Base-by-base conservation (phyloP, 768 basidiomycete species). In the Lentinula guzmanii region DNA sequence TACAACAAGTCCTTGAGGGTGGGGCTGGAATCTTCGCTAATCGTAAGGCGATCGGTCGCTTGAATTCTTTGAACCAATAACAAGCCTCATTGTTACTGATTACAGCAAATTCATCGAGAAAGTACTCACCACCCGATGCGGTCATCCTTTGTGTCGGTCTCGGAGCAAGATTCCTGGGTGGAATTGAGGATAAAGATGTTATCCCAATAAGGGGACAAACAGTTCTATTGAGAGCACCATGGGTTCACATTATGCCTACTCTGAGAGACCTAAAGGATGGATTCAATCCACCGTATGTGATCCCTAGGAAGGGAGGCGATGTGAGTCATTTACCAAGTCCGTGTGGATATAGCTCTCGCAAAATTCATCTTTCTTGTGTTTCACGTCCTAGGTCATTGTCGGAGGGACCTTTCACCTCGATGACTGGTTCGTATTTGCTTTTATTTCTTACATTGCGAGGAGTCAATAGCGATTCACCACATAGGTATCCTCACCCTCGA, bases 201-300 rank as follows among this genome's bases (percentile, higher is more conserved):
- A 85, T 83, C 69, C 92, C 94, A 0, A 82, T 94, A 64, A 80
- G 93, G 48, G 94, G 94, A 7, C 95, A 96, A 74, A 88, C 91
- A 0, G 85, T 95, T 8, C 70, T 94, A 16, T 77, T 95, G 21
- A 72, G 82, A 42, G 90, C 91, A 2, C 87, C 90, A 0, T 80
- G 82, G 74, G 75, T 91, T 50, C 79, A 83, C 34, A 86, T 86
- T 7, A 72, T 77, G 58, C 82, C 84, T 0, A 65, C 79, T 16
- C 77, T 75, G 61, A 75, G 74, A 34, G 65, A 65, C 11, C 21
- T 43, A 5, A 21, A 52, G 39, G 59, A 42, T 37, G 69, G 73
- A 3, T 80, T 79, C 3, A 70, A 74, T 2, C 76, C 76, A 74
- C 85, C 86, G 46, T 90, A 89, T 70, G 76, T 86, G 61, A 86